Evolutionary conservation across 345 rosid genomes (phyloP).

Genomic region (Camelina laxa): DNA sequence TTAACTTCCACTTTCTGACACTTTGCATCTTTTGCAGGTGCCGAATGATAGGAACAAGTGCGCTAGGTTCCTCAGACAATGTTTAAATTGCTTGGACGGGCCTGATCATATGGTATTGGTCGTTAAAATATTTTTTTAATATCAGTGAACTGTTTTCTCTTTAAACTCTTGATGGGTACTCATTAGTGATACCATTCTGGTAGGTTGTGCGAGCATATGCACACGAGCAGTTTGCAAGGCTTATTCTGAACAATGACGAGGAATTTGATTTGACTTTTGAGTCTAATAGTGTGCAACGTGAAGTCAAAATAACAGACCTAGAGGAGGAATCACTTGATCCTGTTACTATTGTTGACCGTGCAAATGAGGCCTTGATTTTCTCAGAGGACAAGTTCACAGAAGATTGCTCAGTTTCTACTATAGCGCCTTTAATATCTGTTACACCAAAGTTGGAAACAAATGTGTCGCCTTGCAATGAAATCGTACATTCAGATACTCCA

Average conservation of each 20-base stretch:
- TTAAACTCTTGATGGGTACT: conserved; percentile 26
- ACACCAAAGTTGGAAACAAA: conserved; percentile 52
- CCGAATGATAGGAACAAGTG: conserved; percentile 73
- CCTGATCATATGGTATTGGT: conserved; percentile 80
- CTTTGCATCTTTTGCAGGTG: conserved; percentile 55
- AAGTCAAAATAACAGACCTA: conserved; percentile 58
- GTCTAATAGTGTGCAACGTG: conserved; percentile 59
- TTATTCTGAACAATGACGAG: conserved; percentile 72
- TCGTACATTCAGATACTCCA: conserved; percentile 38
- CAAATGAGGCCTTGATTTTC: conserved; percentile 40
- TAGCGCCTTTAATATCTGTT: conserved; percentile 46
- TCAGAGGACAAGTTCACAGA: conserved; percentile 45
- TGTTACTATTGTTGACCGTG: conserved; percentile 47
- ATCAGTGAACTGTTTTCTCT: conserved; percentile 10
- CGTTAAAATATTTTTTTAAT: not conserved
- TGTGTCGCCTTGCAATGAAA: conserved; percentile 33
- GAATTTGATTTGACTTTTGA: conserved; percentile 65
- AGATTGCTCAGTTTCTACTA: conserved; percentile 39
- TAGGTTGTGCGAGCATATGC: conserved; percentile 95
- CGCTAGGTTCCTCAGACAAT: conserved; percentile 75
- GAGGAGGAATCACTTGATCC: conserved; percentile 60
- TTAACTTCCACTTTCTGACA: conserved; percentile 21
- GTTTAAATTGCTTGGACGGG: conserved; percentile 82
- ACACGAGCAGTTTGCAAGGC: conserved; percentile 96
- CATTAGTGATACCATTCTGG: conserved; percentile 29